Evolutionary conservation across 2,329 filamentous ascomycete genomes (phyloP).

Genomic region (Drechslerella dactyloides): DNA sequence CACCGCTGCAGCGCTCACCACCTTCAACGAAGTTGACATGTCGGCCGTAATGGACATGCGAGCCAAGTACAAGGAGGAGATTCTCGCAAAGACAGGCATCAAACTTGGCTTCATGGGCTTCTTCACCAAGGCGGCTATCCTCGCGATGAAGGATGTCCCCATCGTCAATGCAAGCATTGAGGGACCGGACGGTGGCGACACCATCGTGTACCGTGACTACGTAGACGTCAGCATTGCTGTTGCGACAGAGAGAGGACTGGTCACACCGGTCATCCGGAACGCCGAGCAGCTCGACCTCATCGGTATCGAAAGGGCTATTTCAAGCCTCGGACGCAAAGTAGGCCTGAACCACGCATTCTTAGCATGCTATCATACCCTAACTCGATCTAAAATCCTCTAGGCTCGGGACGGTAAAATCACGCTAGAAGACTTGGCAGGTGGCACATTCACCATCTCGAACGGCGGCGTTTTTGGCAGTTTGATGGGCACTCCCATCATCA

Average conservation of each 20-base stretch:
- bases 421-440: slow-evolving; percentile 98
- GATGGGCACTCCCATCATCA: slow-evolving; percentile 91
- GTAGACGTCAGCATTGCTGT: slow-evolving; percentile 98
- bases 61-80: slow-evolving; percentile 94
- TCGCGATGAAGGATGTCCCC: slow-evolving; percentile 94
- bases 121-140: slow-evolving; percentile 84
- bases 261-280: slow-evolving; percentile 95
- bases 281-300: slow-evolving; percentile 86
- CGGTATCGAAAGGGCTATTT: slow-evolving; percentile 86
- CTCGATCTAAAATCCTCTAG: slow-evolving; percentile 60
- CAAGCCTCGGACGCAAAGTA: slow-evolving; percentile 94
- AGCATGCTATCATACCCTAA: background rate
- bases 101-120: slow-evolving; percentile 99
- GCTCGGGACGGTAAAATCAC: slow-evolving; percentile 95
- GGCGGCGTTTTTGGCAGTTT: slow-evolving; percentile 90
- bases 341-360: slow-evolving; percentile 47
- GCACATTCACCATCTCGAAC: slow-evolving; percentile 76
- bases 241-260: slow-evolving; percentile 94
- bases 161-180: slow-evolving; percentile 97
- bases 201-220: slow-evolving; percentile 97
- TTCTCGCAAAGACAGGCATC: slow-evolving; percentile 92
- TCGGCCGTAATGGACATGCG: slow-evolving; percentile 96
- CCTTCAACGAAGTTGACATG: slow-evolving; percentile 99
- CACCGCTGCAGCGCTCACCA: slow-evolving; percentile 93
- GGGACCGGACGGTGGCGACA: slow-evolving; percentile 91